Evolutionary conservation across 495 filamentous ascomycete species (phyloP).

Genomic region (Penicillium ochrochloron): DNA sequence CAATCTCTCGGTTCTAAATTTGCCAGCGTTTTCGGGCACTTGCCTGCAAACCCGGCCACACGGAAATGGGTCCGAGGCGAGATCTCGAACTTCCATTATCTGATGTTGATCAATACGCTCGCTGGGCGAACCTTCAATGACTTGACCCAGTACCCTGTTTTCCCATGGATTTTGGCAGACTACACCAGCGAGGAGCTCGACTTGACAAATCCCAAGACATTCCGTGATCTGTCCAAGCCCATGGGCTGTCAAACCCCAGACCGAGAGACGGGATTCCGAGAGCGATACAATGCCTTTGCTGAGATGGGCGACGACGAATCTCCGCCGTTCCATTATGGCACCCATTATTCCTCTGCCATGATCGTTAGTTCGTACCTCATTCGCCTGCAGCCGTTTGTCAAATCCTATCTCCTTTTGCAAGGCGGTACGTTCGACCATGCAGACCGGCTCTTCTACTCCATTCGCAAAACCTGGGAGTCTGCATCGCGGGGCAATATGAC

Average conservation of each 20-base stretch:
- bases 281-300: slow-evolving; percentile 83
- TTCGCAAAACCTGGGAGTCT: slow-evolving; percentile 88
- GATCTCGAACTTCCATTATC: slow-evolving; percentile 97
- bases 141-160: slow-evolving; percentile 96
- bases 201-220: slow-evolving; percentile 77
- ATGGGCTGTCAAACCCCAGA: slow-evolving; percentile 90
- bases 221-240: slow-evolving; percentile 90
- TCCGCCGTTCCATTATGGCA: slow-evolving; percentile 94
- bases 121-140: slow-evolving; percentile 98
- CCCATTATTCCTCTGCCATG: slow-evolving; percentile 99
- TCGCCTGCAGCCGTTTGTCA: slow-evolving; percentile 91
- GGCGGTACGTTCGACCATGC: slow-evolving; percentile 97
- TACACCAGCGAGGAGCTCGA: slow-evolving; percentile 97
- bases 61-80: slow-evolving; percentile 91
- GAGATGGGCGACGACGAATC: slow-evolving; percentile 83
- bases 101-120: slow-evolving; percentile 98
- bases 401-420: slow-evolving; percentile 95
- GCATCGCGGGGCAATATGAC: slow-evolving; percentile 88
- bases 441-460: slow-evolving; percentile 92
- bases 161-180: slow-evolving; percentile 95
- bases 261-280: slow-evolving; percentile 75
- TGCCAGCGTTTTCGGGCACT: slow-evolving; percentile 88
- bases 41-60: slow-evolving; percentile 76
- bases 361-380: slow-evolving; percentile 97
- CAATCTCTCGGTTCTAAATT: slow-evolving; percentile 88